Evolutionary conservation across 495 filamentous ascomycete species (phyloP), one percentile per base, ranked within the genome.

Genomic region (Physcia stellaris): DNA sequence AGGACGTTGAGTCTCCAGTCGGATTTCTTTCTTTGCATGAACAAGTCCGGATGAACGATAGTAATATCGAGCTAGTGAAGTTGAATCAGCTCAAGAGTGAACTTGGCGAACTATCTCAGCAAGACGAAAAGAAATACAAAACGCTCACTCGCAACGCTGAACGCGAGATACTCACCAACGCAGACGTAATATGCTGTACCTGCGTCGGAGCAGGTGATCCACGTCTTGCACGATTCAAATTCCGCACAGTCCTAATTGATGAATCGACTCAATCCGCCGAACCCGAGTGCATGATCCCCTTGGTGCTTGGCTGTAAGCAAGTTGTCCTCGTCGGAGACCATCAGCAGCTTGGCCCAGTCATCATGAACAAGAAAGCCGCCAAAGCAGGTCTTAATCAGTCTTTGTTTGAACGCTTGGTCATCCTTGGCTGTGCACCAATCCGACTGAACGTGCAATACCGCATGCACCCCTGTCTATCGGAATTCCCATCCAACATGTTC

Each of bases 281-380:
- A 57, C 90, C 90, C 1, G 90, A 99, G 56, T 96, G 92, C 60
- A 94, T 96, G 88, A 99, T 99, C 52, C 90, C 90, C 16, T 65
- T 99, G 30, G 90, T 99, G 30, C 68, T 99, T 5, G 92, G 90
- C 22, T 96, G 90, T 67, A 99, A 96, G 66, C 90, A 99, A 55
- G 86, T 94, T 22, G 90, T 99, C 3, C 74, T 99, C 15, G 90
- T 99, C 34, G 90, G 90, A 42, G 90, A 99, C 61, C 92, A 99
- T 59, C 92, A 95, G 57, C 90, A 99, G 59, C 77, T 99, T 41
- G 90, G 90, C 0, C 90, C 90, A 6, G 90, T 99, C 50, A 95
- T 99, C 57, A 99, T 99, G 92, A 96, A 96, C 70, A 99, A 99
- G 73, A 96, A 95, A 60, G 90, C 90, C 3, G 90, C 90, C 46